Percentiles rank a stretch among this genome's conserved stretches.
phyloP scores from a whole-genome alignment of 768 basidiomycete genomes.

The Naganishia randhawae region DNA sequence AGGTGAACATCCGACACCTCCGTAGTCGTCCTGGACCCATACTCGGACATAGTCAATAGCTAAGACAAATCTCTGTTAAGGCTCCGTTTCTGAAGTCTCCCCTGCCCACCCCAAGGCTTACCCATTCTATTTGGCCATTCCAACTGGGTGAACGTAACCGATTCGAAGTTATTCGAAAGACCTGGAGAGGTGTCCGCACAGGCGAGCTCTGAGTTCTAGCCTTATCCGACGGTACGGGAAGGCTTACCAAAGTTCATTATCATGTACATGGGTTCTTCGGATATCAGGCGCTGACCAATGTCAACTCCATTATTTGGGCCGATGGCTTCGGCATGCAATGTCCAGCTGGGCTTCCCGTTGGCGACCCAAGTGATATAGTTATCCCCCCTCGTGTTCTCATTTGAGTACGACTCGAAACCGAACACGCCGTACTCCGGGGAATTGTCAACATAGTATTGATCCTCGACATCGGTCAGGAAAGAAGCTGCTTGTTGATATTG shows the following conservation, averaged over 20 bases:
- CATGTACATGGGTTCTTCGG: slow-evolving; percentile 82
- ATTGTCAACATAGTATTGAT: slow-evolving; percentile 47
- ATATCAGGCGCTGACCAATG: slow-evolving; percentile 66
- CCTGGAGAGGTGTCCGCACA: background rate
- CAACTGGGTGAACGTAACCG: slow-evolving; percentile 40
- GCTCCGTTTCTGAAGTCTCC: background rate
- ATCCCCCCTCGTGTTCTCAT: slow-evolving; percentile 38
- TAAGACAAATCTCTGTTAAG: background rate
- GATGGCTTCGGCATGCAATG: slow-evolving; percentile 63
- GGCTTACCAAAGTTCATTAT: slow-evolving; percentile 81
- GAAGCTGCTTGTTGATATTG: slow-evolving; percentile 60
- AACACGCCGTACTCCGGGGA: slow-evolving; percentile 41
- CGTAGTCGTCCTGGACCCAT: slow-evolving; percentile 6
- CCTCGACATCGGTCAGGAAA: slow-evolving; percentile 48
- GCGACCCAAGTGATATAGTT: slow-evolving; percentile 49
- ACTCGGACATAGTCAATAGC: slow-evolving; percentile 12
- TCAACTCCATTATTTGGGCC: slow-evolving; percentile 60
- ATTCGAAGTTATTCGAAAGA: slow-evolving; percentile 34
- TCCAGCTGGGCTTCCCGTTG: slow-evolving; percentile 50
- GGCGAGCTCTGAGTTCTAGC: background rate
- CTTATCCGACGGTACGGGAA: background rate
- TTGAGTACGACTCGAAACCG: slow-evolving; percentile 54
- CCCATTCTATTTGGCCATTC: slow-evolving; percentile 18
- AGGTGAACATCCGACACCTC: slow-evolving; percentile 8
- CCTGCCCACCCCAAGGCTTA: background rate